phyloP scores from a whole-genome alignment of 1,284 basidiomycete species.

The Albatrellus sp. region DNA sequence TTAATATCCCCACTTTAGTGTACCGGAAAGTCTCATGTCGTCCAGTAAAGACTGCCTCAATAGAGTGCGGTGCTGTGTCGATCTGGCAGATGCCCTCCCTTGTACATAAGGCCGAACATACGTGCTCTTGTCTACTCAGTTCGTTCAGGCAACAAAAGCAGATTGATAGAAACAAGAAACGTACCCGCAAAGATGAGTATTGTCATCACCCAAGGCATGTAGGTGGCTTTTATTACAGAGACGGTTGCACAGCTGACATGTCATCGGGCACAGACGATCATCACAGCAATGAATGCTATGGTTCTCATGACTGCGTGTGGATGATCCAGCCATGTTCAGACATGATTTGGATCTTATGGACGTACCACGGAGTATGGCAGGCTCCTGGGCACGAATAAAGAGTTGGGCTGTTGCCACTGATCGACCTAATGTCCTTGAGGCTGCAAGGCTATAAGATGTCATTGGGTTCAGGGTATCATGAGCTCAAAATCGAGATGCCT shows the following conservation, averaged over 20 bases:
- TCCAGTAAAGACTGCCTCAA: constrained; percentile 10
- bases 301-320: too few species aligned
- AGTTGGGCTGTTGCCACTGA: too few species aligned
- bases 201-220: constrained; percentile 25
- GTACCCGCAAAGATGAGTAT: constrained; percentile 44
- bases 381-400: too few species aligned
- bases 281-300: too few species aligned
- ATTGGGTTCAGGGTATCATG: constrained; percentile 17
- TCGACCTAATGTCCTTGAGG: too few species aligned
- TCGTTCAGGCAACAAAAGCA: not conserved
- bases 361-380: too few species aligned
- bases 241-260: too few species aligned
- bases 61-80: constrained; percentile 8
- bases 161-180: not conserved
- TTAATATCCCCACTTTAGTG: constrained; percentile 7
- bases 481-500: too few species aligned
- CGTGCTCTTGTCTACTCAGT: constrained; percentile 9
- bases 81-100: constrained; percentile 9
- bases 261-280: too few species aligned
- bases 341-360: too few species aligned
- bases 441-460: too few species aligned
- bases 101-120: constrained; percentile 5
- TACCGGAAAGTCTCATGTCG: constrained; percentile 11
- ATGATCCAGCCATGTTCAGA: too few species aligned
- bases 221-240: constrained; percentile 24